phyloP scores from a whole-genome alignment of 306 rosid species.

The Glycine latifolia region DNA sequence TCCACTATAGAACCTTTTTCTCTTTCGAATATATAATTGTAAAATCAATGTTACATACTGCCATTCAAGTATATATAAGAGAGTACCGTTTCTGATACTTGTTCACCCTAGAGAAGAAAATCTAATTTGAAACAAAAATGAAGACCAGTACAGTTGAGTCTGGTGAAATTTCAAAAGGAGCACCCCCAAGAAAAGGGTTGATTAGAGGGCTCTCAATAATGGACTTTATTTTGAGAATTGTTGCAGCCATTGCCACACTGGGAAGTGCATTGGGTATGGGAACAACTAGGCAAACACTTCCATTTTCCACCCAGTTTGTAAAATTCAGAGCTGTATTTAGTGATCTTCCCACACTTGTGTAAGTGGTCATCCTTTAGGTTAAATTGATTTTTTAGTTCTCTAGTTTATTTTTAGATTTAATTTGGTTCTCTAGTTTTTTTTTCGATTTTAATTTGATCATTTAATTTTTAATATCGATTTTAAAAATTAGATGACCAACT shows the following conservation, averaged over 20 bases:
- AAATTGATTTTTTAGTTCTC: too few relatives aligned
- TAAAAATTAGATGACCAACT: too few relatives aligned
- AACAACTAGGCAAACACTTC: constrained; percentile 49
- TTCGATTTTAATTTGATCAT: too few relatives aligned
- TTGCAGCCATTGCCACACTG: constrained; percentile 42
- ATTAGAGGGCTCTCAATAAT: constrained; percentile 45
- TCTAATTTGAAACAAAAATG: constrained; percentile 31
- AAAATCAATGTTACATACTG: background rate
- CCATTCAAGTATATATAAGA: constrained; percentile 42
- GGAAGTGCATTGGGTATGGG: constrained; percentile 52
- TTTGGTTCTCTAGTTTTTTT: too few relatives aligned
- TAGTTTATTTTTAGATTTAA: too few relatives aligned
- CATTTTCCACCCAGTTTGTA: constrained; percentile 51
- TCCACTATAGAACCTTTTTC: constrained; percentile 13
- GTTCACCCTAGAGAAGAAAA: constrained; percentile 28
- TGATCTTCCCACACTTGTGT: constrained; percentile 63
- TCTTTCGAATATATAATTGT: background rate
- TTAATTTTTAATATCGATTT: too few relatives aligned
- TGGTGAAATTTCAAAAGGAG: constrained; percentile 35
- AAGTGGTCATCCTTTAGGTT: constrained; percentile 1
- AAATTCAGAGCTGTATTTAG: constrained; percentile 44
- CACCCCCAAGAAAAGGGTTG: constrained; percentile 33
- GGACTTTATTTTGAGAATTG: constrained; percentile 50
- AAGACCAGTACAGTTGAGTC: constrained; percentile 22
- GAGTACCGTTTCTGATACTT: constrained; percentile 19